These are phyloP conservation scores for Lyophyllum semitale DNA, from an alignment of 768 basidiomycete genomes.

Conservation along the genomic window DNA sequence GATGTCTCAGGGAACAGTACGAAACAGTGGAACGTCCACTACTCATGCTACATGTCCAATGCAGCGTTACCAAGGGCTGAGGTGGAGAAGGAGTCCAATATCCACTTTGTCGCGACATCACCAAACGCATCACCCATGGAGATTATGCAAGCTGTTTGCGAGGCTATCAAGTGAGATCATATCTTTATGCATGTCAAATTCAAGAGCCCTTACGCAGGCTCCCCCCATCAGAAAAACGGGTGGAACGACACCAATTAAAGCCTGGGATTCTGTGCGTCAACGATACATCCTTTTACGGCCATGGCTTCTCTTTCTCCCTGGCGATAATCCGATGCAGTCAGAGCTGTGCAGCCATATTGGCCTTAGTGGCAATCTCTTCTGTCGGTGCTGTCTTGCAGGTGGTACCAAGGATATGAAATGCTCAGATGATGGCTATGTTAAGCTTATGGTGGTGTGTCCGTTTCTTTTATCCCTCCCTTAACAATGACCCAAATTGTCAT, in stretches of 20 bases:
- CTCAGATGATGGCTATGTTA: conserved; percentile 18
- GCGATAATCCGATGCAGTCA: conserved; percentile 35
- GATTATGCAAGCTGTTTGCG: conserved; percentile 19
- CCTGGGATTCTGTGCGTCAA: conserved; percentile 25
- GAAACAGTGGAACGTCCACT: conserved; percentile 38
- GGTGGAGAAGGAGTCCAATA: conserved; percentile 30
- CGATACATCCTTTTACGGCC: conserved; percentile 26
- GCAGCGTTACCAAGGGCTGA: conserved; percentile 24
- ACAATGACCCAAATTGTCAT: too few species aligned
- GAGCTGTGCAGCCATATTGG: conserved; percentile 27
- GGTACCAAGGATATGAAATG: conserved; percentile 18
- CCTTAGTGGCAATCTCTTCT: conserved; percentile 20
- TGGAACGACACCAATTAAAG: conserved; percentile 14
- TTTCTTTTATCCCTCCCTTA: too few species aligned
- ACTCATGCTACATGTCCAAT: conserved; percentile 32
- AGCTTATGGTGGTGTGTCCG: background rate
- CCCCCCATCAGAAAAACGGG: background rate
- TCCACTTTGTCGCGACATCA: conserved; percentile 33
- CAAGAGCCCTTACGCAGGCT: background rate
- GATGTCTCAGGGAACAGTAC: conserved; percentile 31
- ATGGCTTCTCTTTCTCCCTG: conserved; percentile 24
- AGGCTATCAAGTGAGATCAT: conserved; percentile 19
- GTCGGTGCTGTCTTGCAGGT: conserved; percentile 23
- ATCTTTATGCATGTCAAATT: conserved; percentile 1
- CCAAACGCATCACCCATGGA: conserved; percentile 27